Base-by-base conservation (phyloP, 345 rosid species). In the Eucalyptus curtisii region DNA sequence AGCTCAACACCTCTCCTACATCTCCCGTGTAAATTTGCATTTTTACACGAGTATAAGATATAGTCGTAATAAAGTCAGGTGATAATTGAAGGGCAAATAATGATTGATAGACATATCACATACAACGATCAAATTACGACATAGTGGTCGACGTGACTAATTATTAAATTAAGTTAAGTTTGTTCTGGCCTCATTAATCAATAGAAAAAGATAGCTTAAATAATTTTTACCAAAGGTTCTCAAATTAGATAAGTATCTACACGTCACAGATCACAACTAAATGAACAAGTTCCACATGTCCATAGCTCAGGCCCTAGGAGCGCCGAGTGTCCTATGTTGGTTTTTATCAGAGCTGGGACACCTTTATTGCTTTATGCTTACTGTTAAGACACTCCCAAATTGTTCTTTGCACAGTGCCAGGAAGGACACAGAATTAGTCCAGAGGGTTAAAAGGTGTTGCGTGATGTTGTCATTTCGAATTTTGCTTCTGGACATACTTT, bases 391-490 rank as follows among this genome's bases (percentile, higher is more conserved):
- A 24, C 30, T 55, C 1, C 61, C 61, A 55, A 22, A 55, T 55
- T 52, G 25, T 3, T 24, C 30, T 55, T 9, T 55, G 61, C 61
- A 22, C 61, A 55, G 27, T 1, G 9, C 0, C 30, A 8, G 2
- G 61, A 55, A 55, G 13, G 61, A 55, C 31, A 59, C 31, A 31
- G 66, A 59, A 59, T 27, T 25, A 59, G 66, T 27, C 66, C 66
- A 27, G 31, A 27, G 31, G 66, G 16, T 7, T 1, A 59, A 59
- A 59, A 59, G 7, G 15, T 55, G 92, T 94, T 42, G 96, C 98
- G 15, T 59, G 5, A 95, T 96, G 76, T 95, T 97, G 30, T 94
- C 96, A 89, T 94, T 27, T 25, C 15, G 66, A 59, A 59, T 59
- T 11, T 59, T 59, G n/a, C 31, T 59, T 59, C 15, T 59, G 66